Base-by-base conservation (phyloP, 768 basidiomycete genomes). In the Podaxis mareebaensis region DNA sequence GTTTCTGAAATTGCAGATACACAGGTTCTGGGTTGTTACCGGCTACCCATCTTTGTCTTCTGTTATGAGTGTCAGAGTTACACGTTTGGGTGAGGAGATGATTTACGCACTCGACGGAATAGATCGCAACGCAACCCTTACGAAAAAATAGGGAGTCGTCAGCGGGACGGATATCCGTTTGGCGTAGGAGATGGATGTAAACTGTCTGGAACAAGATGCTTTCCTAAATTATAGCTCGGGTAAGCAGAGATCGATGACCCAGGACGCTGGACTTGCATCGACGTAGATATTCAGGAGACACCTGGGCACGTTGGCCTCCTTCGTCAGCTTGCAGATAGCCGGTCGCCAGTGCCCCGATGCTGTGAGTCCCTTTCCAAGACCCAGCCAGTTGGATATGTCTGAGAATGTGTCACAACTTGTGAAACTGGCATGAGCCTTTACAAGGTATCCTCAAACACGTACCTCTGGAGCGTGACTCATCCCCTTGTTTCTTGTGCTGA, bases 381-480 rank as follows among this genome's bases (percentile, higher is more conserved):
- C 80, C 49, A 90, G 81, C 90, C 90, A 91, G 68, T 85, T 90
- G 20, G 86, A 78, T 75, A 88, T 91, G 69, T 93, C 90, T 92
- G 69, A 28, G n/a, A 15, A 68, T 30, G 36, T 20, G 24, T 28
- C 33, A 15, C 7, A 48, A 20, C 30, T 17, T 52, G 53, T 36
- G 17, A 42, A 38, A 49, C 38, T 53, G 56, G n/a, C 17, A 38
- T 15, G 51, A 65, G 1, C 63, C 44, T 46, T 22, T 42, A 39
- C 22, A 36, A 51, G 22, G 6, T 2, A 15, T 38, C 26, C 6
- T 13, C 20, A 57, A 42, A 17, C 52, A 8, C 48, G 22, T 20
- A 63, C 61, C 61, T 63, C 51, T 63, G 8, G 46, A 53, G 22
- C 61, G 61, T 12, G 46, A 22, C 6, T 61, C 60, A 6, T 63